Evolutionary conservation across 139 green algal species (phyloP), one percentile per base, ranked within the genome.

Genomic region (Microglena sp.): DNA sequence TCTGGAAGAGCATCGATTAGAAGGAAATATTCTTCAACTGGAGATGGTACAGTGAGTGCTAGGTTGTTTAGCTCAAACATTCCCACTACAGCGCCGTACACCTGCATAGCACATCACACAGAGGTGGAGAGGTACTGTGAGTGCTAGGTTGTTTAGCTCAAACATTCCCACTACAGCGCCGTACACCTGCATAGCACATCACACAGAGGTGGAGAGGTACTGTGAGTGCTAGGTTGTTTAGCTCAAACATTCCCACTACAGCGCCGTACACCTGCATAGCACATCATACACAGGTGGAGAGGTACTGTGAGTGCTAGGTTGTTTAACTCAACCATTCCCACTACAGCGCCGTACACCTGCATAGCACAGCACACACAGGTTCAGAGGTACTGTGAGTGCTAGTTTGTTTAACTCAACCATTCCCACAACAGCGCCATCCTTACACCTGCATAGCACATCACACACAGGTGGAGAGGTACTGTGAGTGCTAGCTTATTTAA

Each of bases 11-110:
- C 74, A 36, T 80, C 65, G 33, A 80, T 62, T 55, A 71, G 30
- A 34, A 82, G 66, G 43, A 91, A 87, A 71, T 86, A 93, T 54
- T 83, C 67, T 43, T 90, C 77, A 33, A 92, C 62, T 7, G 86
- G 86, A 0, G 80, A 79, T 32, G 77, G 64, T 33, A 94, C 77
- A 3, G 69, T 36, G 5, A 94, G 53, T 1, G 55, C 80, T 21
- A 97, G 73, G 80, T 97, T 97, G 82, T 97, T 97, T 5, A 95
- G 76, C 83, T 97, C 92, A 80, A 97, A 97, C 87, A 97, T 94
- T 61, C 92, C 92, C 5, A 96, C 74, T 44, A 97, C 71, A 56
- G 57, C 73, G 53, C 76, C 89, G 58, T 87, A 97, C 33, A 96
- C 79, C 40, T 91, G 68, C 40, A 73, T 0, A 0, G 22, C n/a